Percentiles rank a stretch among this genome's conserved stretches.
phyloP scores from a whole-genome alignment of 1,284 basidiomycete species.

The Sanghuangporus sanghuang region DNA sequence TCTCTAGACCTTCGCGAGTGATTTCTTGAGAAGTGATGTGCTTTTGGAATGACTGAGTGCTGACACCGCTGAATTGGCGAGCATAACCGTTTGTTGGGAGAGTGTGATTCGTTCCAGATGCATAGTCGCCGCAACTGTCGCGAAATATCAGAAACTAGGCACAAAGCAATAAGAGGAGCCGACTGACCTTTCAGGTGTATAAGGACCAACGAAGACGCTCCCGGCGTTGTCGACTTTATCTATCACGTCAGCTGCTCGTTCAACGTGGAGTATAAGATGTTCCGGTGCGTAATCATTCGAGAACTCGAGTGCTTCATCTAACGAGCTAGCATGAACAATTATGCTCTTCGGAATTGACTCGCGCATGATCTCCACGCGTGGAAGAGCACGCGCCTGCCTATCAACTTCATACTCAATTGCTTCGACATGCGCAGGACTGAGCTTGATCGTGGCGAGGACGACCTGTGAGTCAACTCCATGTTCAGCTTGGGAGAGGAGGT shows the following conservation, averaged over 20 bases:
- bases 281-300: conserved; percentile 98
- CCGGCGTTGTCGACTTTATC: conserved; percentile 83
- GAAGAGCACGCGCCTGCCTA: conserved; percentile 79
- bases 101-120: conserved; percentile 98
- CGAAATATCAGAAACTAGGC: conserved; percentile 8
- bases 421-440: conserved; percentile 57
- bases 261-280: conserved; percentile 88
- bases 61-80: conserved; percentile 96
- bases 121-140: conserved; percentile 92
- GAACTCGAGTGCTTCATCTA: conserved; percentile 81
- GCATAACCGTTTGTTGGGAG: conserved; percentile 94
- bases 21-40: conserved; percentile 97
- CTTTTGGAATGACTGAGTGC: conserved; percentile 97
- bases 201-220: conserved; percentile 93
- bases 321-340: conserved; percentile 69
- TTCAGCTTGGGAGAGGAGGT: conserved; percentile 96
- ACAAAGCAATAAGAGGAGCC: conserved; percentile 2
- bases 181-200: conserved; percentile 84
- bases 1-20: conserved; percentile 71
- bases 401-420: conserved; percentile 87
- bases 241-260: conserved; percentile 65
- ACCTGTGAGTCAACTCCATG: conserved; percentile 99
- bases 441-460: conserved; percentile 79
- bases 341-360: conserved; percentile 91
- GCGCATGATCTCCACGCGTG: conserved; percentile 87